Evolutionary conservation across 495 filamentous ascomycete genomes (phyloP).

Genomic region (Beverwykella pulmonaria): DNA sequence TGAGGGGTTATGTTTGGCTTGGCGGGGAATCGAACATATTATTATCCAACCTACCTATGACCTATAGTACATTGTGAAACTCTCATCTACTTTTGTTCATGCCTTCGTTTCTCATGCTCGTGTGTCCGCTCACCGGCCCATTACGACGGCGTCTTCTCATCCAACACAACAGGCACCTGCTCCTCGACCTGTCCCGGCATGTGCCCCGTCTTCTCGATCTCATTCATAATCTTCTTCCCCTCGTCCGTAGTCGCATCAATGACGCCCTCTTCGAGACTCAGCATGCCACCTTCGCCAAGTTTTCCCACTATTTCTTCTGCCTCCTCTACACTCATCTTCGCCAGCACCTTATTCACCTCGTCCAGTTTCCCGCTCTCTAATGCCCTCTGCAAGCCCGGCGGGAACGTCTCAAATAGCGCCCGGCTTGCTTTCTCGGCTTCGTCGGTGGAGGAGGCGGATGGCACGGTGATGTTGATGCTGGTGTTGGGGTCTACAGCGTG

Average conservation of each 20-base stretch:
- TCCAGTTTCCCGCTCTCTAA: slow-evolving; percentile 84
- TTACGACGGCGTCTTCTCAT: not conserved
- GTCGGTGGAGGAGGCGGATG: slow-evolving; percentile 46
- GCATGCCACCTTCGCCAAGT: slow-evolving; percentile 83
- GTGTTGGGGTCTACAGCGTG: slow-evolving; percentile 95
- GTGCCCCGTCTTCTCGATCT: slow-evolving; percentile 67
- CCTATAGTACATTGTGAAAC: not conserved
- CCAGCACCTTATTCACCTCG: slow-evolving; percentile 93
- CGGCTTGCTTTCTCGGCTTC: slow-evolving; percentile 51
- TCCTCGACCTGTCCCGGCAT: slow-evolving; percentile 39
- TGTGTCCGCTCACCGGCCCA: no score
- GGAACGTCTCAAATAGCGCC: slow-evolving; percentile 80
- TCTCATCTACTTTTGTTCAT: no score
- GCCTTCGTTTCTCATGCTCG: no score
- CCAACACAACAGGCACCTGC: slow-evolving; percentile 17
- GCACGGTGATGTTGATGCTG: slow-evolving; percentile 84
- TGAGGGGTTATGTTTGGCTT: not conserved
- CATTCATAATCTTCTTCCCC: slow-evolving; percentile 73
- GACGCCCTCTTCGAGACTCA: slow-evolving; percentile 88
- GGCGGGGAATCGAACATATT: not conserved
- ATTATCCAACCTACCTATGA: slow-evolving; percentile 1
- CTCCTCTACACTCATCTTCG: slow-evolving; percentile 88
- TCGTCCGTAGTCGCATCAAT: slow-evolving; percentile 96
- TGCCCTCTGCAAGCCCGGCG: slow-evolving; percentile 75
- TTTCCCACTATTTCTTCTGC: slow-evolving; percentile 88